phyloP scores from a whole-genome alignment of 176 grass and related monocot genomes.

The Bromus sterilis region DNA sequence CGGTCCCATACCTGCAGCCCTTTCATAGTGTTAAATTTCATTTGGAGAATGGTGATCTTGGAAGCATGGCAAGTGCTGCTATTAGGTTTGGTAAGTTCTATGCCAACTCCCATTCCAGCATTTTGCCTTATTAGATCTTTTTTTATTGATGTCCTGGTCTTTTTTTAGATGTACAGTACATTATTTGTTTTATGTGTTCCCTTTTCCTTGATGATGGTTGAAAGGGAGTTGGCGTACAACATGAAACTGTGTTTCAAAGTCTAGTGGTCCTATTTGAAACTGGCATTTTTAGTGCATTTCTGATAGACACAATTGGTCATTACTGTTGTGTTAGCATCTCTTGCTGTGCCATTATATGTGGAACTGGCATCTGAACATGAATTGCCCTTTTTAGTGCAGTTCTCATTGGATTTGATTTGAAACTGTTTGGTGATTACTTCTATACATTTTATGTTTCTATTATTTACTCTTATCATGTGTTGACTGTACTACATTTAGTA shows the following conservation, averaged over 20 bases:
- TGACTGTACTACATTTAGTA: background rate
- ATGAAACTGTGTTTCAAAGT: background rate
- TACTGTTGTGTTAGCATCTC: background rate
- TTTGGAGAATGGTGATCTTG: conserved; percentile 61
- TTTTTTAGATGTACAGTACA: background rate
- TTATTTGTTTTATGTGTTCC: background rate
- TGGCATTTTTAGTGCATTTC: background rate
- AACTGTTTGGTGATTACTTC: background rate
- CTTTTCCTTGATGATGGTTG: background rate
- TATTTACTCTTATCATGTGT: background rate
- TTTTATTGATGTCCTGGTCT: background rate
- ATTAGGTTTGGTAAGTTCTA: conserved; percentile 57
- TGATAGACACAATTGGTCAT: background rate
- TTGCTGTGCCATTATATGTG: background rate
- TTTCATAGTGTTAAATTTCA: conserved; percentile 59
- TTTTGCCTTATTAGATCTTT: background rate
- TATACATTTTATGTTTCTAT: background rate
- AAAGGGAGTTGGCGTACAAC: background rate
- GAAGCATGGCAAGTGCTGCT: conserved; percentile 44
- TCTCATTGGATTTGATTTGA: background rate
- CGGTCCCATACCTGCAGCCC: conserved; percentile 48
- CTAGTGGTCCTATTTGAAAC: background rate
- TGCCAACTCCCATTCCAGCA: background rate
- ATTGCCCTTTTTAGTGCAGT: background rate
- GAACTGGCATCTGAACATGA: background rate